A percentile compares a stretch with the other conserved stretches of the same genome.
Conservation (phyloP, 1,284 basidiomycete species). For the Leccinum subrobustum region DNA sequence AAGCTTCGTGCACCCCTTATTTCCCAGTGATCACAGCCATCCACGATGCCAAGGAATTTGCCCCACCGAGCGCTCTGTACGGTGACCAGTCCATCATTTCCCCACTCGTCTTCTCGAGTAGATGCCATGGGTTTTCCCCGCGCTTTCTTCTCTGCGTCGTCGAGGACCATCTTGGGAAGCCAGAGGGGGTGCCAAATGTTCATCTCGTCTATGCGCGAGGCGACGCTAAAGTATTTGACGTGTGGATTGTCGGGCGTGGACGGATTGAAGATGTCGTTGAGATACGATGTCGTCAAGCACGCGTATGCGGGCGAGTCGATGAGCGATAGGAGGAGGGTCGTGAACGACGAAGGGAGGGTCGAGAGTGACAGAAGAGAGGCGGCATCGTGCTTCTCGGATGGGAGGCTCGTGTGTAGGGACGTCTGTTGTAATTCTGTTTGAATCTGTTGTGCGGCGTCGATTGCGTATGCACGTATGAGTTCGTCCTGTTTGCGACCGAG, state of each 20-base stretch:
- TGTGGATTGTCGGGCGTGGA: slow-evolving; percentile 79
- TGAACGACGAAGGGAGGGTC: slow-evolving; percentile 77
- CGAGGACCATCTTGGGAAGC: slow-evolving; percentile 93
- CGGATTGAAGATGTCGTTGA: slow-evolving; percentile 90
- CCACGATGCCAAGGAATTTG: slow-evolving; percentile 88
- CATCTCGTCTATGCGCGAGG: slow-evolving; percentile 73
- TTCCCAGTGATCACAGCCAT: slow-evolving; percentile 97
- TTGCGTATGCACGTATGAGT: slow-evolving; percentile 22
- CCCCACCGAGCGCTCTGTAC: slow-evolving; percentile 91
- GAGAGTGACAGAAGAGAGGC: slow-evolving; percentile 44
- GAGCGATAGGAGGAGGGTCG: slow-evolving; percentile 85
- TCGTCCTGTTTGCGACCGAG: slow-evolving; percentile 61
- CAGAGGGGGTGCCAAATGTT: slow-evolving; percentile 93
- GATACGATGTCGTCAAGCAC: slow-evolving; percentile 87
- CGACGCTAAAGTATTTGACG: slow-evolving; percentile 92
- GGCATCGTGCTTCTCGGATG: slow-evolving; percentile 29
- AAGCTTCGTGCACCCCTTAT: slow-evolving; percentile 79
- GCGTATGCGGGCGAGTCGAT: slow-evolving; percentile 97
- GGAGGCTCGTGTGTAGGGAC: slow-evolving; percentile 21
- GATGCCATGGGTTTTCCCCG: slow-evolving; percentile 42
- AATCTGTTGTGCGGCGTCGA: slow-evolving; percentile 6
- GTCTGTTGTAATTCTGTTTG: slow-evolving; percentile 15
- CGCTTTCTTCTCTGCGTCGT: slow-evolving; percentile 67
- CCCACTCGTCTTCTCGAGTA: slow-evolving; percentile 63
- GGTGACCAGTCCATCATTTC: slow-evolving; percentile 94